A percentile compares a stretch with the other conserved stretches of the same genome.
Evolutionary conservation across 345 rosid species (phyloP).

Genomic region (Corchorus olitorius): DNA sequence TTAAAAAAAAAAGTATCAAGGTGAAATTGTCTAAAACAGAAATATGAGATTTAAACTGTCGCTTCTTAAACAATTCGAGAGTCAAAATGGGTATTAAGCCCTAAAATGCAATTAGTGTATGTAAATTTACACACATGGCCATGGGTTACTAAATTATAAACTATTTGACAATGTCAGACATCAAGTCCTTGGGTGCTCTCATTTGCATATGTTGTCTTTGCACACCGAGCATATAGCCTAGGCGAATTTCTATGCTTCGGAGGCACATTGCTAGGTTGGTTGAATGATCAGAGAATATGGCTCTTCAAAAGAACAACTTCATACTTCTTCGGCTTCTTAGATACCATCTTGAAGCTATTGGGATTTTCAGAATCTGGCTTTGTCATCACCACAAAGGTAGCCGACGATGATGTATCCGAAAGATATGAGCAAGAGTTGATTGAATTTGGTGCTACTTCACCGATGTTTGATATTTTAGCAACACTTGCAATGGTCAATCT

Average conservation of each 20-base stretch:
- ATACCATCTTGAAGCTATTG: slow-evolving; percentile 34
- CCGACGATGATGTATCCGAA: slow-evolving; percentile 24
- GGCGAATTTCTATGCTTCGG: slow-evolving; percentile 30
- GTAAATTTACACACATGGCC: background rate
- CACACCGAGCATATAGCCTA: slow-evolving; percentile 28
- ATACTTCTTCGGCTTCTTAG: slow-evolving; percentile 39
- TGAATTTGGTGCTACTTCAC: slow-evolving; percentile 48
- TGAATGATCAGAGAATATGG: slow-evolving; percentile 30
- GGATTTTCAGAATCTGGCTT: slow-evolving; percentile 40
- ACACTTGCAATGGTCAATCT: slow-evolving; percentile 47
- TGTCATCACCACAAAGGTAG: slow-evolving; percentile 43
- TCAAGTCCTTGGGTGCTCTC: slow-evolving; percentile 29
- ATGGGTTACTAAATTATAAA: background rate
- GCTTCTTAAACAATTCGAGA: too few relatives aligned
- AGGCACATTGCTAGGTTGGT: slow-evolving; percentile 49
- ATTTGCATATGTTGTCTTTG: slow-evolving; percentile 35
- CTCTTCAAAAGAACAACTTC: slow-evolving; percentile 49
- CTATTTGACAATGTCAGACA: slow-evolving; percentile 20
- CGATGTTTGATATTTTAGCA: slow-evolving; percentile 44
- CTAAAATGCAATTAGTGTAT: too few relatives aligned
- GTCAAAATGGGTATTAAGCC: too few relatives aligned
- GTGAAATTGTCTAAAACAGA: too few relatives aligned
- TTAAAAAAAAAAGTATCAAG: too few relatives aligned
- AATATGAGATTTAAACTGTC: too few relatives aligned
- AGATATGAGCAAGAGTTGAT: slow-evolving; percentile 13